Percentiles rank a stretch among this genome's conserved stretches.
phyloP scores from a whole-genome alignment of 129 eudicot genomes.

The Glebionis coronaria region DNA sequence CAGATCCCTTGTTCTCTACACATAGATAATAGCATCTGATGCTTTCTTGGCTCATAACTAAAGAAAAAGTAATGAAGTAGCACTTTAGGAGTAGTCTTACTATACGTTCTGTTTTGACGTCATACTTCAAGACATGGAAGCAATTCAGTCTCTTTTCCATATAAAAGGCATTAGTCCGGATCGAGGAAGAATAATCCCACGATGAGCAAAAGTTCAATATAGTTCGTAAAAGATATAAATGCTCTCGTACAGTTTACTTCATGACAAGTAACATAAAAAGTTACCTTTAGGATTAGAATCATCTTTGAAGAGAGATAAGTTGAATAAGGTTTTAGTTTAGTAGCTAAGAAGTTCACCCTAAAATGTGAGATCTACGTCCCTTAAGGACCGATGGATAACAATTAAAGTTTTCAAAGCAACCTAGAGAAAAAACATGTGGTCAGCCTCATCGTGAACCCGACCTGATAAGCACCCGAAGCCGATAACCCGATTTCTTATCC shows the following conservation, averaged over 20 bases:
- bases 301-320: conserved; percentile 80
- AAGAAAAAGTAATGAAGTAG: not conserved
- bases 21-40: not conserved
- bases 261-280: not conserved
- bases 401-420: conserved; percentile 86
- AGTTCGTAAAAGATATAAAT: not conserved
- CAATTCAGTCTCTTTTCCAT: conserved; percentile 85
- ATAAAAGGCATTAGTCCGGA: conserved; percentile 75
- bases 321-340: conserved; percentile 62
- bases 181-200: conserved; percentile 95
- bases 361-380: conserved; percentile 87
- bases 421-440: conserved; percentile 31
- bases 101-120: conserved; percentile 62
- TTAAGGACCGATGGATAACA: conserved; percentile 75
- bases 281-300: conserved; percentile 86
- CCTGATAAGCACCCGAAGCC: too few species aligned
- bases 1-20: conserved; percentile 85
- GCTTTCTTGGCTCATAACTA: not conserved
- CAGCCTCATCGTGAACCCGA: not conserved
- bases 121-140: conserved; percentile 69
- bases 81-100: conserved; percentile 31
- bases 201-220: conserved; percentile 39
- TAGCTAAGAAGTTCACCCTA: conserved; percentile 69
- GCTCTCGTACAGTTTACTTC: not conserved
- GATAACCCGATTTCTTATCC: too few species aligned